These are phyloP conservation scores for Plasmodium adleri DNA, from an alignment of 169 alveolate genomes.

Conservation along the genomic window DNA sequence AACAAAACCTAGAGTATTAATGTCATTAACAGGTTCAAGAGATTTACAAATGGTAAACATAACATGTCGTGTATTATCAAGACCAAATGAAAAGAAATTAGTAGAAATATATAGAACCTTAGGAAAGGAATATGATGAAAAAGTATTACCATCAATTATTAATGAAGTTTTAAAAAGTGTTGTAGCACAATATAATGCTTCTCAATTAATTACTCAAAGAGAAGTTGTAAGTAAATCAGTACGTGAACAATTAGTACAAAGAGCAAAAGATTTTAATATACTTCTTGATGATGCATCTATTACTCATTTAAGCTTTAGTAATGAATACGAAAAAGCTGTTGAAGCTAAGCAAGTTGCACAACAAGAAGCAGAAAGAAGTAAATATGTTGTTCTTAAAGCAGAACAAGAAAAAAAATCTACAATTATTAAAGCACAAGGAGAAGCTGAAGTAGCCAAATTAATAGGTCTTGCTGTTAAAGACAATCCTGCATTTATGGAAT, in stretches of 20 bases:
- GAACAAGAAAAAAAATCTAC: conserved; percentile 95
- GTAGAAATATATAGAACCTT: conserved; percentile 88
- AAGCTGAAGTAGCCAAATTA: conserved; percentile 95
- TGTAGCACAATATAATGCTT: conserved; percentile 97
- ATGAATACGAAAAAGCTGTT: conserved; percentile 95
- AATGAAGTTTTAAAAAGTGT: conserved; percentile 97
- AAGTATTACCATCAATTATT: conserved; percentile 97
- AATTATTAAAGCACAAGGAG: conserved; percentile 98
- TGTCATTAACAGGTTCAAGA: conserved; percentile 95
- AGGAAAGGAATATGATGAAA: conserved; percentile 97
- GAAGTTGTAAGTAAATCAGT: conserved; percentile 93
- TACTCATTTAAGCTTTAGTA: conserved; percentile 93
- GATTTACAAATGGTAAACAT: conserved; percentile 81
- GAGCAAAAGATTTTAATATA: conserved; percentile 96
- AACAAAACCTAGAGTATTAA: conserved; percentile 93
- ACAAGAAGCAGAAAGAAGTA: conserved; percentile 98
- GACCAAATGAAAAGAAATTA: conserved; percentile 93
- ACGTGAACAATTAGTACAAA: conserved; percentile 93
- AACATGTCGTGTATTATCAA: conserved; percentile 95
- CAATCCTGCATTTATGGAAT: conserved; percentile 94
- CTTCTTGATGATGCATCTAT: conserved; percentile 97
- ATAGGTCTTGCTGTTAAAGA: conserved; percentile 88
- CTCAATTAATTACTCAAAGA: conserved; percentile 96
- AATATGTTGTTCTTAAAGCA: conserved; percentile 95
- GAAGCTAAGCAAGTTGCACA: conserved; percentile 98